Evolutionary conservation across 2,329 filamentous ascomycete genomes (phyloP), one percentile per base, ranked within the genome.

Genomic region (Fusarium armeniacum): DNA sequence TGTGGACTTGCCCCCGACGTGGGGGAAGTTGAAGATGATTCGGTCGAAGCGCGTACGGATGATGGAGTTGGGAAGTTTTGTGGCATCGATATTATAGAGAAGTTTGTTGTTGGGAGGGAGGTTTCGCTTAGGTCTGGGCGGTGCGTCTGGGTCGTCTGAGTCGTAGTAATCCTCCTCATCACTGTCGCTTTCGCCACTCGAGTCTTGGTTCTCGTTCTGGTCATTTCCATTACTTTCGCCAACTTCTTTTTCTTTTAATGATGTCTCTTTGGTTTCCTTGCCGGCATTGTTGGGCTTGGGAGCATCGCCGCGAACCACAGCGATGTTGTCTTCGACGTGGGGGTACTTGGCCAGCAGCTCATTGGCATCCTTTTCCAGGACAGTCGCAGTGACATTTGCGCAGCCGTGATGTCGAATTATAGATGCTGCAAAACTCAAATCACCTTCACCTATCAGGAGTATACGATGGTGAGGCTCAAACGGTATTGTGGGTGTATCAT

Each of bases 1-100:
- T 73, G 91, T 98, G 70, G 89, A 92, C 75, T 97, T 90, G 46
- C 96, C 96, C 69, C 96, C 96, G 5, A 97, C 92, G 82, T 99
- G 96, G 36, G 96, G 96, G 80, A 99, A 99, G 84, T 98, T 97
- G 88, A 98, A 99, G 71, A 95, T 85, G 67, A 98, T 90, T 59
- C 89, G 87, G 78, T 97, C 90, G 85, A 91, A 94, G 65, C 76
- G 71, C 30, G 79, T 78, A 41, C 76, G 77, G 65, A 74, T 69
- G 73, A 84, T 85, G n/a, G 76, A 73, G 33, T 83, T 78, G 30
- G 83, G 83, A 76, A 91, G 85, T 62, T 80, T 91, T 44, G 86
- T 89, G 2, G 90, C 92, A 79, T 94, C 91, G 67, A 94, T 82
- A 56, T 80, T 80, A 81, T 89, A 91, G 36, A 88, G 77, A 1